A percentile compares a stretch with the other conserved stretches of the same genome.
Conservation (phyloP, 2,329 filamentous ascomycete genomes). For the Plenodomus biglobosus region DNA sequence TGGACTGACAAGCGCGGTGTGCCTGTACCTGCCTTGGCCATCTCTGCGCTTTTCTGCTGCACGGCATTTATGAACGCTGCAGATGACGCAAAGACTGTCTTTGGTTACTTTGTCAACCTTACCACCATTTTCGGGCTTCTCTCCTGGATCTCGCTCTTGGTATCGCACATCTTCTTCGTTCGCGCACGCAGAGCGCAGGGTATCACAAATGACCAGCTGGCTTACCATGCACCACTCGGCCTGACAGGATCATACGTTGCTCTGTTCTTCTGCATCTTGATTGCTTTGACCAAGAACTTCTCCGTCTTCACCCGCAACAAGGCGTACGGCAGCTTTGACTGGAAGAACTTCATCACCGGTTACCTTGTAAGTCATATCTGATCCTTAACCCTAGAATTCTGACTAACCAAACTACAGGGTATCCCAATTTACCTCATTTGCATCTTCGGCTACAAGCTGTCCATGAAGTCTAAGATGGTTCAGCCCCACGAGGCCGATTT, state of each 20-base stretch:
- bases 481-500: slow-evolving; percentile 65
- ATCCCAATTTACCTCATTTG: slow-evolving; percentile 71
- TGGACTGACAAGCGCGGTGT: slow-evolving; percentile 72
- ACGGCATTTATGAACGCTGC: slow-evolving; percentile 63
- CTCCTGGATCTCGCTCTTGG: slow-evolving; percentile 54
- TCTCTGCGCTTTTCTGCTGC: slow-evolving; percentile 64
- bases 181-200: slow-evolving; percentile 50
- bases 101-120: slow-evolving; percentile 53
- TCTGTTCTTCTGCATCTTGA: slow-evolving; percentile 69
- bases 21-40: slow-evolving; percentile 64
- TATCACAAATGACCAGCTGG: slow-evolving; percentile 47
- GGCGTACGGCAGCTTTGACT: slow-evolving; percentile 62
- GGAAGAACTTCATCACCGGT: slow-evolving; percentile 75
- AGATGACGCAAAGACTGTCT: slow-evolving; percentile 46
- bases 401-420: slow-evolving; percentile 58
- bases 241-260: slow-evolving; percentile 67
- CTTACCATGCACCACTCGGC: slow-evolving; percentile 72
- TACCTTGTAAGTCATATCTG: slow-evolving; percentile 50
- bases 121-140: slow-evolving; percentile 47
- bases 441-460: slow-evolving; percentile 59
- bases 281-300: slow-evolving; percentile 82
- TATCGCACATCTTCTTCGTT: slow-evolving; percentile 54
- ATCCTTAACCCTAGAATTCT: neutral
- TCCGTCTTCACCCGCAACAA: slow-evolving; percentile 62
- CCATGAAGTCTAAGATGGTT: slow-evolving; percentile 43